Evolutionary conservation across 2,329 filamentous ascomycete genomes (phyloP), one percentile per base, ranked within the genome.

Genomic region (Metarhizium robertsii): DNA sequence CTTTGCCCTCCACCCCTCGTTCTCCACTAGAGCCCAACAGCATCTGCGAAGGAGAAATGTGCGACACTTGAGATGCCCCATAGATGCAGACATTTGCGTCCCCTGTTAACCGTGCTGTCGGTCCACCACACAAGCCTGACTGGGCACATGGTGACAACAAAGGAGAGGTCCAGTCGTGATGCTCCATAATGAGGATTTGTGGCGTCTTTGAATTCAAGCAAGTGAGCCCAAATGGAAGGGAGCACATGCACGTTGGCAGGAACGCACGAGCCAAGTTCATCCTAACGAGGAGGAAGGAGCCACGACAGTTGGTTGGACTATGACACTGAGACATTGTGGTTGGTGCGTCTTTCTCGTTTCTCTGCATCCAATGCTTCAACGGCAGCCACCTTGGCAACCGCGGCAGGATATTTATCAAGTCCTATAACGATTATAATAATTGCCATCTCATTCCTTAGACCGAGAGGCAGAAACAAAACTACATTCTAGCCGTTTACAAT

Each of bases 241-340:
- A 48, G 25, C 45, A 29, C 45, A 30, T 30, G 45, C 13, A 48
- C 45, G 18, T 42, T 46, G 45, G 43, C 48, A 54, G 46, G 50
- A 20, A 54, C 55, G 53, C 53, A 53, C 53, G 50, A 55, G 49
- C 53, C 55, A 52, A 43, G 53, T 57, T 53, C 50, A 50, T 55
- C 50, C 50, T 38, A 50, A 55, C 18, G 14, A 34, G 18, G 16
- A 48, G 25, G 34, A 49, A 38, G 50, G 30, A 50, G 45, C 47
- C 53, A 52, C 47, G 30, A 52, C 53, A 47, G n/a, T 16, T 18
- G 20, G 30, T 32, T 45, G 36, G 52, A 20, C 42, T 11, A 48
- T n/a, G 18, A 30, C 8, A 40, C 50, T 57, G 45, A 55, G 55
- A 57, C 52, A 52, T 36, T 36, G 38, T 36, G 52, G 25, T 55